Conservation (phyloP, 257 asterid genomes). For the Solanum neorickii region DNA sequence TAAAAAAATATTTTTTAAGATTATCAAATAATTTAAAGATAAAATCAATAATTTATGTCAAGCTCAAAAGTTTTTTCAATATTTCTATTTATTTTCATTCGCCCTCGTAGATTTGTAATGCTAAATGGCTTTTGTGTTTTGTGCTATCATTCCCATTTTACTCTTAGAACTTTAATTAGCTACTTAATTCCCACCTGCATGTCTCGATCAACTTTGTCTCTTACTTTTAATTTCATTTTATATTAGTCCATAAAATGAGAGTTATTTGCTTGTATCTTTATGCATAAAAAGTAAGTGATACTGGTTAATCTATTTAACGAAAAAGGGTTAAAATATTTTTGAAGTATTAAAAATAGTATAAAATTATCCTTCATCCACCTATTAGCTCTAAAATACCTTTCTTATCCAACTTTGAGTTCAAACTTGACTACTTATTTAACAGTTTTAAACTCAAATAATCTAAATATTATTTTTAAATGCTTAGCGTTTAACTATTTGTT, state of each 20-base stretch:
- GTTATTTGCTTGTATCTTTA: not conserved
- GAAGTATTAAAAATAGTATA: no score
- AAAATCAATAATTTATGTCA: no score
- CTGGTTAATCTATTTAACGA: not conserved
- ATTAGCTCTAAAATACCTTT: no score
- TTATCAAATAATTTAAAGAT: no score
- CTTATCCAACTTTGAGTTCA: fast-evolving
- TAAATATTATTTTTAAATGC: no score
- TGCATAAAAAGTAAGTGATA: not conserved
- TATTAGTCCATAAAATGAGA: not conserved
- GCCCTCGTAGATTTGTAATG: not conserved
- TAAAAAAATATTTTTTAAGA: fast-evolving
- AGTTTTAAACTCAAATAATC: no score
- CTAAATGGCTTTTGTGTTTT: not conserved
- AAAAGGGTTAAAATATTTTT: no score
- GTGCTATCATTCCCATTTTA: not conserved
- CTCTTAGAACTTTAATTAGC: not conserved
- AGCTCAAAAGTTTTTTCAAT: no score
- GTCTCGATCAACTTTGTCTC: not conserved
- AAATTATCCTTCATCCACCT: fast-evolving
- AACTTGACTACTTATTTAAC: no score
- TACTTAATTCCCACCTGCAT: not conserved
- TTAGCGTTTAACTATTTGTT: no score
- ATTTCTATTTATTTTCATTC: not conserved
- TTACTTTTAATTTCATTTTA: not conserved